Percentiles rank a stretch among this genome's conserved stretches.
These are phyloP conservation scores for Dioscorea cayenensis DNA, from an alignment of 116 monocot species.

Conservation along the genomic window DNA sequence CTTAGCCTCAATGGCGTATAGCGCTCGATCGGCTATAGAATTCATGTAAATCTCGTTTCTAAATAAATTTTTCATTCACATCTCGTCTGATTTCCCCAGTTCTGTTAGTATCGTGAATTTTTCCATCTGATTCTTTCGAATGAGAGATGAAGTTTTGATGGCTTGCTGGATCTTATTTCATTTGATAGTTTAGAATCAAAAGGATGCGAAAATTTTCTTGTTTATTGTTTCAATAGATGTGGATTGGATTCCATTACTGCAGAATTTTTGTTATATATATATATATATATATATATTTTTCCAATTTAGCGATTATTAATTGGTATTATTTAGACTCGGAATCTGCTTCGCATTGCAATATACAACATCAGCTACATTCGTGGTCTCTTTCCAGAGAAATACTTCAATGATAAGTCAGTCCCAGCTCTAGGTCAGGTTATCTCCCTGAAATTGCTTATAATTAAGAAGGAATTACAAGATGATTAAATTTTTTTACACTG, in stretches of 20 bases:
- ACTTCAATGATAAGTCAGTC: slow-evolving; percentile 97
- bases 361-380: slow-evolving; percentile 99
- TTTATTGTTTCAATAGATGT: not conserved
- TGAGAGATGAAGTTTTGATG: too few relatives aligned
- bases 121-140: too few relatives aligned
- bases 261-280: not conserved
- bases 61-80: not conserved
- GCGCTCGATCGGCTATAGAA: not conserved
- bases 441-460: not conserved
- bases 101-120: too few relatives aligned
- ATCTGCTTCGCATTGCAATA: slow-evolving; percentile 93
- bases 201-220: not conserved
- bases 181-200: too few relatives aligned
- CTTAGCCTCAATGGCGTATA: not conserved
- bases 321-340: slow-evolving; percentile 61
- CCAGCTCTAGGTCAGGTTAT: slow-evolving; percentile 67
- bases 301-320: not conserved
- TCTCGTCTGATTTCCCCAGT: not conserved
- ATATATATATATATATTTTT: too few relatives aligned
- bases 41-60: not conserved
- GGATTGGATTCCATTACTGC: not conserved
- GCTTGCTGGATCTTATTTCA: too few relatives aligned
- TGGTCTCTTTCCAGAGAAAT: slow-evolving; percentile 93
- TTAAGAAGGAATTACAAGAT: not conserved
- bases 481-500: not conserved